Conservation (phyloP, 495 filamentous ascomycete species). For the Lophiostoma macrostomum region DNA sequence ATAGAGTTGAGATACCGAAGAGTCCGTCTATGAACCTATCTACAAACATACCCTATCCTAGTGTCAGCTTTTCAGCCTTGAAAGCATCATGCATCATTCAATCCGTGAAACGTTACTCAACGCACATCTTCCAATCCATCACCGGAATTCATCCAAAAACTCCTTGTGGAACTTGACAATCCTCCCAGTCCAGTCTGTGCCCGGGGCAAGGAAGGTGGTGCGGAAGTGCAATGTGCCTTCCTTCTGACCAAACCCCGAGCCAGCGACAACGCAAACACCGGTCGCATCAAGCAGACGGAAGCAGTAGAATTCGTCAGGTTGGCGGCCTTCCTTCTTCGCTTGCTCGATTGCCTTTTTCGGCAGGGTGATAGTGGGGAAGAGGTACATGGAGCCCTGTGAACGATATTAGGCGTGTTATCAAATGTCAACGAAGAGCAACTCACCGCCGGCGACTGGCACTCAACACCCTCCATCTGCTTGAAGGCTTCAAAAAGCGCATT, state of each 20-base stretch:
- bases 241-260: conserved; percentile 90
- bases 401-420: background rate
- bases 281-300: conserved; percentile 86
- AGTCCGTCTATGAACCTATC: no score
- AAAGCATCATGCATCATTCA: no score
- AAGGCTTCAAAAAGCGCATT: conserved; percentile 85
- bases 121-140: no score
- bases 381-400: conserved; percentile 86
- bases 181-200: conserved; percentile 88
- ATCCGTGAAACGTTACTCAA: no score
- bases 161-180: conserved; percentile 86
- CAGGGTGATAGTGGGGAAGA: conserved; percentile 89
- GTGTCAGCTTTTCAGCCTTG: no score
- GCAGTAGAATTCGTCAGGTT: conserved; percentile 91
- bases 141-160: conserved; percentile 80
- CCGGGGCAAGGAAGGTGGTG: conserved; percentile 94
- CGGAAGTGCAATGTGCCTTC: conserved; percentile 89
- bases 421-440: conserved; percentile 1
- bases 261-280: conserved; percentile 92
- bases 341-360: conserved; percentile 69
- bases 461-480: conserved; percentile 89
- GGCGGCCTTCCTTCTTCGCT: conserved; percentile 68
- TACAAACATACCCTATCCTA: no score
- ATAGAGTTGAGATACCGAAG: no score
- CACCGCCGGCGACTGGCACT: conserved; percentile 67